Percentiles rank a stretch among this genome's conserved stretches.
phyloP scores from a whole-genome alignment of 2,329 filamentous ascomycete genomes.

The Harringtonia lauricola region DNA sequence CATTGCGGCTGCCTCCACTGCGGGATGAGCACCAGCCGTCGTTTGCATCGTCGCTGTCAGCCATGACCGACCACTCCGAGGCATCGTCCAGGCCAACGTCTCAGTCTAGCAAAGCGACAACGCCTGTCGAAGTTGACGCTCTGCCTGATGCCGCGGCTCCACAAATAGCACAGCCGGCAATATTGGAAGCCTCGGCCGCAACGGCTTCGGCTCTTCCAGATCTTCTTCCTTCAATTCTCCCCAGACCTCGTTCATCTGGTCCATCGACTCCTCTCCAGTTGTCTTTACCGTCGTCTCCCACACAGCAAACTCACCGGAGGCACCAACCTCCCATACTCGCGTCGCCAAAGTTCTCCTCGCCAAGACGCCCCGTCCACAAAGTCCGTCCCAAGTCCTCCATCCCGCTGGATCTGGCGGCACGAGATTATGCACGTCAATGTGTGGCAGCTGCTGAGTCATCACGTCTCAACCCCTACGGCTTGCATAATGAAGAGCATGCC shows the following conservation, averaged over 20 bases:
- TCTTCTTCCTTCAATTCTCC: too few relatives aligned
- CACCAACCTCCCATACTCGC: background rate
- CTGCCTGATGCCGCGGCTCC: background rate
- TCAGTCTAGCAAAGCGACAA: conserved; percentile 52
- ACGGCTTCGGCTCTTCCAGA: too few relatives aligned
- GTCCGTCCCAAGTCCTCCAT: conserved; percentile 74
- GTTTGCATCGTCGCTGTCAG: conserved; percentile 41
- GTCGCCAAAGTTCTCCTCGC: background rate
- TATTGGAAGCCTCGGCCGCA: too few relatives aligned
- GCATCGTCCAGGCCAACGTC: conserved; percentile 42
- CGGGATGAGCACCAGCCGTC: conserved; percentile 22
- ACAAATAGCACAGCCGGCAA: too few relatives aligned
- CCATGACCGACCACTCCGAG: conserved; percentile 43
- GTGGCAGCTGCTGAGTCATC: conserved; percentile 83
- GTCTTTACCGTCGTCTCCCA: background rate
- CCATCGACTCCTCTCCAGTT: too few relatives aligned
- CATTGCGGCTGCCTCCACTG: background rate
- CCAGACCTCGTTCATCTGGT: too few relatives aligned
- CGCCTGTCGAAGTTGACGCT: conserved; percentile 36
- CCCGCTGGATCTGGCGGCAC: conserved; percentile 57
- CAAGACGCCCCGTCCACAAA: conserved; percentile 25
- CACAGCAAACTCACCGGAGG: background rate
- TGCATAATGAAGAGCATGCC: conserved; percentile 76
- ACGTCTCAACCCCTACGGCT: conserved; percentile 75
- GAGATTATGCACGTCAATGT: conserved; percentile 84